Conservation (phyloP, 345 rosid genomes). For the Eucalyptus pauciflora region DNA sequence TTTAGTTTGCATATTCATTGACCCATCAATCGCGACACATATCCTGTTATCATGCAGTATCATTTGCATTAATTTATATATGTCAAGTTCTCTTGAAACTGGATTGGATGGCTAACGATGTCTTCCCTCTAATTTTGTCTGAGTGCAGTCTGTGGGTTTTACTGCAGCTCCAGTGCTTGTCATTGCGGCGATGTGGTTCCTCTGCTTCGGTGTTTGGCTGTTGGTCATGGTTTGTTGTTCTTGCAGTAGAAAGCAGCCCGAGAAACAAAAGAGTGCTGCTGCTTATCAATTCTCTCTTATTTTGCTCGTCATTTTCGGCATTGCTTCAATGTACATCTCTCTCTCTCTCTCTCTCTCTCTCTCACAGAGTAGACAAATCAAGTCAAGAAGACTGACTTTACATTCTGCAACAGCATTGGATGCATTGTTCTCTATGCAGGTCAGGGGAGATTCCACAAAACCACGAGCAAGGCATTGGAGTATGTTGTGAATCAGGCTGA, state of each 20-base stretch:
- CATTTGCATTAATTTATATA: background rate
- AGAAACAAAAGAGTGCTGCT: conserved; percentile 52
- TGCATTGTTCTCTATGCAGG: conserved; percentile 69
- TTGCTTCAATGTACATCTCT: conserved; percentile 46
- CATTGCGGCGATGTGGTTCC: conserved; percentile 61
- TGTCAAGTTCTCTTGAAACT: background rate
- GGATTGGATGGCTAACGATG: background rate
- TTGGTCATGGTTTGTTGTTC: conserved; percentile 23
- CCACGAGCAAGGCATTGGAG: conserved; percentile 56
- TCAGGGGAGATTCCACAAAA: conserved; percentile 57
- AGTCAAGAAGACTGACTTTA: background rate
- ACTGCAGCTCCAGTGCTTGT: conserved; percentile 70
- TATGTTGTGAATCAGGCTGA: conserved; percentile 75
- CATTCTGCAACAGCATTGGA: conserved; percentile 49
- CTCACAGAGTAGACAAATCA: background rate
- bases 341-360: background rate
- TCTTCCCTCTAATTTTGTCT: background rate
- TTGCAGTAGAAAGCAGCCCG: conserved; percentile 30
- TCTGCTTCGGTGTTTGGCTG: conserved; percentile 62
- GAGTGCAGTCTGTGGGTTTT: conserved; percentile 74
- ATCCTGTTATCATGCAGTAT: background rate
- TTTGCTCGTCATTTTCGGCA: conserved; percentile 53
- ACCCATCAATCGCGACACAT: background rate
- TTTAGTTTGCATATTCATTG: background rate
- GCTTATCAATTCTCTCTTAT: conserved; percentile 66